Evolutionary conservation across 176 grass and related monocot species (phyloP).

Genomic region (Carex kokanica): DNA sequence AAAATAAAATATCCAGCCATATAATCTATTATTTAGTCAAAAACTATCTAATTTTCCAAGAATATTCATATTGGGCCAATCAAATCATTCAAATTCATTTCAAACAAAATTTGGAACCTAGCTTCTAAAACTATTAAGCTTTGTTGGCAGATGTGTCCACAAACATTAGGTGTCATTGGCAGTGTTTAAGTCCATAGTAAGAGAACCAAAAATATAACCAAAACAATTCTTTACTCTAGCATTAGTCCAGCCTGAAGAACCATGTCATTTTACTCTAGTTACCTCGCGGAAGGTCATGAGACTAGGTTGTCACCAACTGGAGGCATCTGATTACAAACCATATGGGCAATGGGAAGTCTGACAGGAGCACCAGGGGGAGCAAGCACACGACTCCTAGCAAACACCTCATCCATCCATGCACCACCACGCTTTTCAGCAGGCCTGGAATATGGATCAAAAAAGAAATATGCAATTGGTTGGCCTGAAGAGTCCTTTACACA

Average conservation of each 20-base stretch:
- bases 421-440: constrained; percentile 94
- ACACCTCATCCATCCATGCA: constrained; percentile 97
- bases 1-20: neutral
- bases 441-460: constrained; percentile 95
- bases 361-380: constrained; percentile 60
- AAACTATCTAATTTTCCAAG: neutral
- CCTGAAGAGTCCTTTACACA: constrained; percentile 84
- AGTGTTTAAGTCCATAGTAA: neutral
- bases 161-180: neutral
- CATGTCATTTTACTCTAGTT: constrained; percentile 31
- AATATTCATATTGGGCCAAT: neutral
- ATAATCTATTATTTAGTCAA: neutral
- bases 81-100: neutral
- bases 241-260: neutral
- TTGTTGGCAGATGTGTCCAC: neutral
- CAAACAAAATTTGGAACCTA: neutral
- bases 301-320: constrained; percentile 88
- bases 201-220: neutral
- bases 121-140: neutral
- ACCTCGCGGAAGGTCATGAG: constrained; percentile 99
- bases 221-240: neutral
- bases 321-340: constrained; percentile 97
- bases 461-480: constrained; percentile 87
- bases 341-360: constrained; percentile 88
- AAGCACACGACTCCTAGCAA: constrained; percentile 77